These are phyloP conservation scores for Astragalus glycyphyllos DNA, from an alignment of 306 rosid genomes.

Conservation along the genomic window DNA sequence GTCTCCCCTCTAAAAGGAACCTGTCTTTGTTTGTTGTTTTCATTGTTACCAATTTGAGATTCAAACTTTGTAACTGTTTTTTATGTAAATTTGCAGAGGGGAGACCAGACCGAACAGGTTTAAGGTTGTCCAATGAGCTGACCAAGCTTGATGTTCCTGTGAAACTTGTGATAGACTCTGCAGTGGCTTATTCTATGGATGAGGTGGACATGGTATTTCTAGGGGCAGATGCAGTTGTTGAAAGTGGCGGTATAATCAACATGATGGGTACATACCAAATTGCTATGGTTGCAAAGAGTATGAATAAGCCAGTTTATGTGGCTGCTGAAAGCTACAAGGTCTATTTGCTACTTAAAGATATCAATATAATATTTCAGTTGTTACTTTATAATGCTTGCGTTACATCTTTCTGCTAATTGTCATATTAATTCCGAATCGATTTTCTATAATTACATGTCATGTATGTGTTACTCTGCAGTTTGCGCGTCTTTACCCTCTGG, in stretches of 20 bases:
- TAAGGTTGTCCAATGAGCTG: conserved; percentile 77
- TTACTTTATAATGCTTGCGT: conserved; percentile 19
- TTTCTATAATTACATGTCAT: conserved; percentile 27
- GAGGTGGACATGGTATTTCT: conserved; percentile 97
- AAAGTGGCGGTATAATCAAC: conserved; percentile 95
- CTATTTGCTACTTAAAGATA: conserved; percentile 3
- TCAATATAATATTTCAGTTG: conserved; percentile 18
- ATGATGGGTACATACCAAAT: conserved; percentile 98
- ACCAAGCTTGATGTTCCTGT: conserved; percentile 90
- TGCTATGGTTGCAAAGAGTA: conserved; percentile 85
- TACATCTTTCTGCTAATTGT: conserved; percentile 20
- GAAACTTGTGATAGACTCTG: conserved; percentile 93
- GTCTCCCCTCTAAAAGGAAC: conserved; percentile 16
- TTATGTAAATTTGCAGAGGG: conserved; percentile 73
- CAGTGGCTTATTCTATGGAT: conserved; percentile 93
- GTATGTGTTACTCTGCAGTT: conserved; percentile 62
- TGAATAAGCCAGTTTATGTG: conserved; percentile 89
- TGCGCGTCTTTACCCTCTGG: conserved; percentile 94
- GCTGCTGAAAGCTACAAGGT: conserved; percentile 99
- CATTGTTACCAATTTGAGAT: background rate
- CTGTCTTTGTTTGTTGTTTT: conserved; percentile 21
- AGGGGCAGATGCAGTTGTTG: conserved; percentile 98
- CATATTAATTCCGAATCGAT: conserved; percentile 14
- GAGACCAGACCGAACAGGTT: conserved; percentile 87
- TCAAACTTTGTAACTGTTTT: background rate